Evolutionary conservation across 1,284 basidiomycete species (phyloP).

Genomic region (Cystobasidium slooffiae): DNA sequence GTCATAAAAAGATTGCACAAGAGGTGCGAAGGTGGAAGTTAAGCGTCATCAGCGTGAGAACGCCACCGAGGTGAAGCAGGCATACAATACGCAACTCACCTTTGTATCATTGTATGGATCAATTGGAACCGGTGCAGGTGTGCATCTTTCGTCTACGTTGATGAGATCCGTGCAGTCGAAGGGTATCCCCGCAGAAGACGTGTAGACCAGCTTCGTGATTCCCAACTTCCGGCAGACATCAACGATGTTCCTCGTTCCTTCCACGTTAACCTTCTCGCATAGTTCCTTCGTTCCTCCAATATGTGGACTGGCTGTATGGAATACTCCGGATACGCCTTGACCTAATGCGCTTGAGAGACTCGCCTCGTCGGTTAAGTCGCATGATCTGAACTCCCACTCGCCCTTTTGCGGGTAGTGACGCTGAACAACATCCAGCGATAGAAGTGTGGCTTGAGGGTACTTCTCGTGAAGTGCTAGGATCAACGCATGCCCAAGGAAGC

Average conservation of each 20-base stretch:
- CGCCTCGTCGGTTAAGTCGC: conserved; percentile 78
- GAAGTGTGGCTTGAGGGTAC: conserved; percentile 73
- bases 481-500: conserved; percentile 88
- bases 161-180: conserved; percentile 83
- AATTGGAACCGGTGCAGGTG: conserved; percentile 73
- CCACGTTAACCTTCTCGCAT: conserved; percentile 92
- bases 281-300: conserved; percentile 71
- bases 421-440: conserved; percentile 78
- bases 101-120: conserved; percentile 98
- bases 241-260: conserved; percentile 85
- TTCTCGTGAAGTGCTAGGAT: conserved; percentile 78
- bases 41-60: conserved; percentile 13
- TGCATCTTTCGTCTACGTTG: conserved; percentile 86
- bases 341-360: conserved; percentile 72
- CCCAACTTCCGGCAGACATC: conserved; percentile 70
- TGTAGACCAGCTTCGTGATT: conserved; percentile 89
- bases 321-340: conserved; percentile 82
- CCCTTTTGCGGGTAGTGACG: conserved; percentile 66
- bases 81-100: conserved; percentile 48
- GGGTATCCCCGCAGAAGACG: conserved; percentile 89
- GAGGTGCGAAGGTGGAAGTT: background rate
- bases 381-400: conserved; percentile 70
- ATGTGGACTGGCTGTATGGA: conserved; percentile 90
- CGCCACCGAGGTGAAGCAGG: background rate
- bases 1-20: background rate